These are phyloP conservation scores for Fusarium circinatum DNA, from an alignment of 2,329 filamentous ascomycete genomes.

Conservation along the genomic window DNA sequence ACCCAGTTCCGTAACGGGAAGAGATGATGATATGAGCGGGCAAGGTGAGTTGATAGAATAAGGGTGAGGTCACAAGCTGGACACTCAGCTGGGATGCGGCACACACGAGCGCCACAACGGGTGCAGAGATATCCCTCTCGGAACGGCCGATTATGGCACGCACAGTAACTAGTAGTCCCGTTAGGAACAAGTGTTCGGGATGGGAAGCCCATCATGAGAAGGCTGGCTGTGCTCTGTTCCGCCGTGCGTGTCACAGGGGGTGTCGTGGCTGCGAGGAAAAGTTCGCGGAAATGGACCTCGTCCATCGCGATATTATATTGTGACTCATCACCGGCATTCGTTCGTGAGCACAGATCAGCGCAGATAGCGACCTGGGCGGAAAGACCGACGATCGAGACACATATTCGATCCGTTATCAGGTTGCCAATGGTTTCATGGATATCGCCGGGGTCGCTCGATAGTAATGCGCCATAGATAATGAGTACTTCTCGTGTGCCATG, in stretches of 20 bases:
- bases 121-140: constrained; percentile 92
- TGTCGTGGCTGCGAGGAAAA: constrained; percentile 89
- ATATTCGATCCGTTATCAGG: constrained; percentile 84
- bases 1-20: constrained; percentile 92
- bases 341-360: constrained; percentile 85
- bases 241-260: constrained; percentile 82
- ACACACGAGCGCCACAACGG: constrained; percentile 88
- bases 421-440: constrained; percentile 89
- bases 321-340: constrained; percentile 81
- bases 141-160: constrained; percentile 86
- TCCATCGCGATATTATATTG: constrained; percentile 88
- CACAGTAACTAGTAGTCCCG: constrained; percentile 78
- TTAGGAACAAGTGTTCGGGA: constrained; percentile 80
- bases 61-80: constrained; percentile 91
- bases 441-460: constrained; percentile 92
- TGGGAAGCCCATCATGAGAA: constrained; percentile 99
- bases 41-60: constrained; percentile 92
- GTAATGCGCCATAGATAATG: constrained; percentile 88
- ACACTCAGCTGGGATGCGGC: constrained; percentile 88
- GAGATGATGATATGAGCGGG: constrained; percentile 91
- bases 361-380: constrained; percentile 94
- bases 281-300: constrained; percentile 79
- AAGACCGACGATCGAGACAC: constrained; percentile 88
- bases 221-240: constrained; percentile 67
- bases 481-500: constrained; percentile 95